Conservation (phyloP, 768 basidiomycete genomes). For the Coprinellus micaceus region DNA sequence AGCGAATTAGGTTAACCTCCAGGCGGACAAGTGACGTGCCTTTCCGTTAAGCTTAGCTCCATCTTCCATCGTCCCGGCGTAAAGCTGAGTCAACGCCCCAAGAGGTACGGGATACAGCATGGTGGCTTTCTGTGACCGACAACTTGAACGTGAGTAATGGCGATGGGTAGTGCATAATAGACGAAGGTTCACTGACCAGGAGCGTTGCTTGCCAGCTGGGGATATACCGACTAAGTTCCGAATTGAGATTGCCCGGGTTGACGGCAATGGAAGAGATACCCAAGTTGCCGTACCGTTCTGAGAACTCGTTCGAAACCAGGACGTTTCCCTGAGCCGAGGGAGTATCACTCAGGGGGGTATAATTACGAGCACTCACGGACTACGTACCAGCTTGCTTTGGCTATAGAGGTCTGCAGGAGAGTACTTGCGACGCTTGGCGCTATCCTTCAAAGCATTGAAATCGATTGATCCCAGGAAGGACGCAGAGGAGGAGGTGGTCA, state of each 20-base stretch:
- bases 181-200: neutral
- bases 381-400: constrained; percentile 32
- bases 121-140: neutral
- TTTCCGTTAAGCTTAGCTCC: constrained; percentile 42
- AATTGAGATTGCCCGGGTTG: constrained; percentile 32
- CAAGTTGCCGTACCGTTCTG: constrained; percentile 34
- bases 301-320: constrained; percentile 35
- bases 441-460: constrained; percentile 40
- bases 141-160: neutral
- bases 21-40: constrained; percentile 22
- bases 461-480: constrained; percentile 20
- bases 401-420: constrained; percentile 17
- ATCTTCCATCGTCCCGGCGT: constrained; percentile 43
- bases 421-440: constrained; percentile 25
- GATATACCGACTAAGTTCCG: constrained; percentile 24
- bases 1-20: neutral
- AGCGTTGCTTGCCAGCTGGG: neutral
- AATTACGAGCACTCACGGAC: neutral
- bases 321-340: constrained; percentile 32
- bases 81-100: constrained; percentile 50
- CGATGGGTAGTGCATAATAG: neutral
- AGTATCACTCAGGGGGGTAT: neutral
- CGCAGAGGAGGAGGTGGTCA: constrained; percentile 39
- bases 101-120: constrained; percentile 27
- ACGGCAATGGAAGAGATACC: constrained; percentile 35